phyloP scores from a whole-genome alignment of 176 grass and related monocot genomes.

The Phoenix dactylifera region DNA sequence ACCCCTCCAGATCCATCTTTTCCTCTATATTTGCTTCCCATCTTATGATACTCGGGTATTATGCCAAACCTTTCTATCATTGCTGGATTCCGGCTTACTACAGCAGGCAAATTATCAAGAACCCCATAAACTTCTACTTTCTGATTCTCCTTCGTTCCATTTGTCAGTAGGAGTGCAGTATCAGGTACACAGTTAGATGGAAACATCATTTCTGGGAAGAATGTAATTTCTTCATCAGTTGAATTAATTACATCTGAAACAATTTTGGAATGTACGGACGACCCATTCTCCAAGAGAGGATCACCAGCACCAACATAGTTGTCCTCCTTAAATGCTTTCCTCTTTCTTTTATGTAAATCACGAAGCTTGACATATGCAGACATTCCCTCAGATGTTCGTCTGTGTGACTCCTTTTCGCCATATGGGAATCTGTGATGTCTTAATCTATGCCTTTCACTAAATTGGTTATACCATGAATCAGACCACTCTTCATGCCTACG shows the following conservation, averaged over 20 bases:
- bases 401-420: conserved; percentile 68
- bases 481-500: conserved; percentile 52
- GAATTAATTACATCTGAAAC: conserved; percentile 44
- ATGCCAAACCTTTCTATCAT: conserved; percentile 99
- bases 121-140: conserved; percentile 69
- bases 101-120: conserved; percentile 88
- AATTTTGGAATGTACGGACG: conserved; percentile 42
- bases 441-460: conserved; percentile 60
- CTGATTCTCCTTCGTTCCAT: conserved; percentile 20
- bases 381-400: conserved; percentile 90
- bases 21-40: conserved; percentile 90
- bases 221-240: conserved; percentile 42
- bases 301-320: conserved; percentile 19
- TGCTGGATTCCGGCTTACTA: conserved; percentile 69
- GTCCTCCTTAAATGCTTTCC: conserved; percentile 49
- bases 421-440: conserved; percentile 41
- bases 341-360: conserved; percentile 77
- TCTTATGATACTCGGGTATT: conserved; percentile 88
- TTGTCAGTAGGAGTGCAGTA: conserved; percentile 62
- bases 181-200: conserved; percentile 86
- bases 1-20: conserved; percentile 58
- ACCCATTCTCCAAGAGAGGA: conserved; percentile 36
- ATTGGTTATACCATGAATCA: conserved; percentile 74
- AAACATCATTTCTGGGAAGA: conserved; percentile 84
- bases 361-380: conserved; percentile 59